Conservation (phyloP, 1,284 basidiomycete species). For the Erythrobasidium hasegawianum region DNA sequence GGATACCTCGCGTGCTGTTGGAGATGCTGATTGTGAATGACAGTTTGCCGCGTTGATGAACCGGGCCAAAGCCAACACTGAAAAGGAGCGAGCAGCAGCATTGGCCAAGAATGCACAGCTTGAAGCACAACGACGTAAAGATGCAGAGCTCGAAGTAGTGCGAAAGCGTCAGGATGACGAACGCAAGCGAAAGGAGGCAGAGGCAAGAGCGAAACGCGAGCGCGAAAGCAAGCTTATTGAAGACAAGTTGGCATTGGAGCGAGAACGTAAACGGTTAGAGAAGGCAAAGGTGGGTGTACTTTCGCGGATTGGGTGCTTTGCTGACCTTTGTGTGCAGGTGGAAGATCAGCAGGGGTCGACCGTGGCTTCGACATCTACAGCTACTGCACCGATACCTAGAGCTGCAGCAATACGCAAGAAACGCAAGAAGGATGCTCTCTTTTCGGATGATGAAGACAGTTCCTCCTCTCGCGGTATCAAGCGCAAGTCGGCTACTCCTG, state of each 20-base stretch:
- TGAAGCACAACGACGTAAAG: conserved; percentile 33
- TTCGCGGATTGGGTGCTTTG: neutral
- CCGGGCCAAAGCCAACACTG: conserved; percentile 35
- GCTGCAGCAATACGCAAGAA: conserved; percentile 19
- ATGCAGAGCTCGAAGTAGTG: conserved; percentile 35
- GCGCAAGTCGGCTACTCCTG: neutral
- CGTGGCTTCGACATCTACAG: neutral
- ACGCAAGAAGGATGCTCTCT: conserved; percentile 26
- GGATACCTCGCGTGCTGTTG: neutral
- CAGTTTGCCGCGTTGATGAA: conserved; percentile 31
- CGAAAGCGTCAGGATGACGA: conserved; percentile 26
- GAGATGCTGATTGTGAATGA: neutral
- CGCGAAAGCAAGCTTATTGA: conserved; percentile 31
- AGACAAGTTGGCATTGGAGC: conserved; percentile 34
- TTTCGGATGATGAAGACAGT: conserved; percentile 25
- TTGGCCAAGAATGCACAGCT: conserved; percentile 26
- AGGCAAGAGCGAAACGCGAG: conserved; percentile 27
- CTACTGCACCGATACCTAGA: neutral
- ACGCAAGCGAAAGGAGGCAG: conserved; percentile 23
- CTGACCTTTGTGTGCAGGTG: neutral
- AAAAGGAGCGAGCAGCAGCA: conserved; percentile 1
- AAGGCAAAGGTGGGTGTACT: conserved; percentile 14
- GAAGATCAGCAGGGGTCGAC: neutral
- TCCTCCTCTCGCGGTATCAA: conserved; percentile 19
- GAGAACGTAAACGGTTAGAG: conserved; percentile 28